Percentiles rank a stretch among this genome's conserved stretches.
phyloP scores from a whole-genome alignment of 2,329 filamentous ascomycete genomes.

The Trichophyton mentagrophytes region DNA sequence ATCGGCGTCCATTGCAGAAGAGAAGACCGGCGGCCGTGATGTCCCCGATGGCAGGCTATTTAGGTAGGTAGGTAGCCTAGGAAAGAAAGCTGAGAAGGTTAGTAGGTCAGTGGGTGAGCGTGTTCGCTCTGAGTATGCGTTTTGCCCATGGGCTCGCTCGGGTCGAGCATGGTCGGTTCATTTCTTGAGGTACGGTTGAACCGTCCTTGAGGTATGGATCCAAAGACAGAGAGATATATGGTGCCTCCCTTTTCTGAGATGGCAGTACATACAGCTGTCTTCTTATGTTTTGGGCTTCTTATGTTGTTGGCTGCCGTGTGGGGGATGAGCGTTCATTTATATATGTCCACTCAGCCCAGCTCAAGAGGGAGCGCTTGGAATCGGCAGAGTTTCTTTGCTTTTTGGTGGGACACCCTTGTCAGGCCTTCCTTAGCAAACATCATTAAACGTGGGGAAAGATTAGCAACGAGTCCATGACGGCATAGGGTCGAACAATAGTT shows the following conservation, averaged over 20 bases:
- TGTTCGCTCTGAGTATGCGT: too few relatives aligned
- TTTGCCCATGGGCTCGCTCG: too few relatives aligned
- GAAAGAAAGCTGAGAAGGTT: too few relatives aligned
- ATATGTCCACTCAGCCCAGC: not conserved
- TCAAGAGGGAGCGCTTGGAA: not conserved
- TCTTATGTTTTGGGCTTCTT: not conserved
- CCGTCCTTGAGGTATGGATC: too few relatives aligned
- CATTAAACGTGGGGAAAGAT: not conserved
- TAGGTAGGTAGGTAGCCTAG: too few relatives aligned
- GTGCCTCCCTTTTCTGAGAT: too few relatives aligned
- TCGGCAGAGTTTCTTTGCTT: conserved; percentile 1
- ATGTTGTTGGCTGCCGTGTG: not conserved
- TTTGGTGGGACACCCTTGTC: not conserved
- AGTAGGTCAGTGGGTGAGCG: too few relatives aligned
- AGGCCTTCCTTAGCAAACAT: not conserved
- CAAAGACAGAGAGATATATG: too few relatives aligned
- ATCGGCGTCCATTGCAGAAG: too few relatives aligned
- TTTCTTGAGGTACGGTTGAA: too few relatives aligned
- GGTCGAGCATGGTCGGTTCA: too few relatives aligned
- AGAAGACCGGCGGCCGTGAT: not conserved
- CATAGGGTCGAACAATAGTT: not conserved
- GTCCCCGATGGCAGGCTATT: not conserved
- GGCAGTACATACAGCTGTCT: not conserved
- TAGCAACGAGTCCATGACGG: not conserved
- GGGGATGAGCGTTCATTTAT: not conserved